These are phyloP conservation scores for Mycena floridula DNA, from an alignment of 768 basidiomycete species.

Conservation along the genomic window DNA sequence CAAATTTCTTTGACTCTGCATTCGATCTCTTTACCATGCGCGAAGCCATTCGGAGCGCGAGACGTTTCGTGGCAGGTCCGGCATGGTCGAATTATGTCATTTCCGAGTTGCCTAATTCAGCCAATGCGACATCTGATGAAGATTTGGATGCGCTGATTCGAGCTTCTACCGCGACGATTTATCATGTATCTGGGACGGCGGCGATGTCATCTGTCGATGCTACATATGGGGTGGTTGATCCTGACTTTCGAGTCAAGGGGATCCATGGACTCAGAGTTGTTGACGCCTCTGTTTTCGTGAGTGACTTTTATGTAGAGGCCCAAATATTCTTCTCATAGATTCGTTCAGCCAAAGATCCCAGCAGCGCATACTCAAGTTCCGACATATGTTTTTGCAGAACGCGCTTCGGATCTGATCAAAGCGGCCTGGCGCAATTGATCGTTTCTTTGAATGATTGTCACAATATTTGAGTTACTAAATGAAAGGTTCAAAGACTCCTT, in stretches of 20 bases:
- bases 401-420: constrained; percentile 18
- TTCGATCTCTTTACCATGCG: constrained; percentile 15
- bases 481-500: too few species aligned
- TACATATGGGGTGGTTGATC: constrained; percentile 24
- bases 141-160: constrained; percentile 13
- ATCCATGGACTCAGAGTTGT: constrained; percentile 25
- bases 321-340: background rate
- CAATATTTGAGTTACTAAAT: too few species aligned
- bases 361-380: constrained; percentile 14
- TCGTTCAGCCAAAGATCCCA: constrained; percentile 12
- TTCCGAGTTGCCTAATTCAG: background rate
- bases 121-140: constrained; percentile 19
- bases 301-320: constrained; percentile 1
- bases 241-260: constrained; percentile 25
- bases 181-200: constrained; percentile 24
- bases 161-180: constrained; percentile 4
- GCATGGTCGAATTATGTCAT: constrained; percentile 14
- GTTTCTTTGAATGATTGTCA: too few species aligned
- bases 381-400: constrained; percentile 16
- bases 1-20: constrained; percentile 26
- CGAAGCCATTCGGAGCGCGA: constrained; percentile 2
- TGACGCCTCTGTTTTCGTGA: constrained; percentile 25
- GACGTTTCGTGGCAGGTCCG: constrained; percentile 8
- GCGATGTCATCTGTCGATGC: constrained; percentile 19
- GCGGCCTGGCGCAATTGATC: constrained; percentile 1